Percentiles rank a stretch among this genome's conserved stretches.
phyloP scores from a whole-genome alignment of 2,329 filamentous ascomycete species.

The Fusarium marasasianum region DNA sequence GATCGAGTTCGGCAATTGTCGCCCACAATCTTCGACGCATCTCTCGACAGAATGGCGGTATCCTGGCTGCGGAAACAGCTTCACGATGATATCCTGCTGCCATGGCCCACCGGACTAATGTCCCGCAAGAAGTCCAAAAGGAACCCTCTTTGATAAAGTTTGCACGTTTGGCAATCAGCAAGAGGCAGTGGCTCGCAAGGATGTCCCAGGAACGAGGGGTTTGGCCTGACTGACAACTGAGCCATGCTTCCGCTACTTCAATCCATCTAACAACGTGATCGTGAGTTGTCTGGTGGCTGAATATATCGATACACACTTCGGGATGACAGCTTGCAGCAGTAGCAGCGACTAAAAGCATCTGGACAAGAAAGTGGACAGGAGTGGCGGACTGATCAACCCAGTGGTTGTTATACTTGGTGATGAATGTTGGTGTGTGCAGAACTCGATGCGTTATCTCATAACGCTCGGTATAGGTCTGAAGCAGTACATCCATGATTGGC shows the following conservation, averaged over 20 bases:
- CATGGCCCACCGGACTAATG: neutral
- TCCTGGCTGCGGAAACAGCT: neutral
- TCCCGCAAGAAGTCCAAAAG: rapidly evolving
- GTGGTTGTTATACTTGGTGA: neutral
- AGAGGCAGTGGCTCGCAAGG: neutral
- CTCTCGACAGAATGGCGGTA: neutral
- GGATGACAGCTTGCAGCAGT: neutral
- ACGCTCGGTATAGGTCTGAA: neutral
- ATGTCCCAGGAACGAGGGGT: neutral
- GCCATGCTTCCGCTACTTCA: neutral
- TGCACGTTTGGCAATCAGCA: neutral
- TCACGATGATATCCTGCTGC: neutral
- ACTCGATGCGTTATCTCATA: neutral
- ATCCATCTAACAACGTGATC: neutral
- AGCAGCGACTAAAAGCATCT: neutral
- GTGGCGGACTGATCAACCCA: neutral
- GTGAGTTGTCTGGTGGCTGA: neutral
- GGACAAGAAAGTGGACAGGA: neutral
- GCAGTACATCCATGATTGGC: neutral
- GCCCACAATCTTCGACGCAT: neutral
- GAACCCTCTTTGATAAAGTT: neutral
- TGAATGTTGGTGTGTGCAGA: neutral
- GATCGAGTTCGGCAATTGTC: neutral
- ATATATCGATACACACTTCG: neutral
- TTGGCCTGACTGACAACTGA: rapidly evolving